Evolutionary conservation across 2,329 filamentous ascomycete species (phyloP).

Genomic region (Sporothrix humicola): DNA sequence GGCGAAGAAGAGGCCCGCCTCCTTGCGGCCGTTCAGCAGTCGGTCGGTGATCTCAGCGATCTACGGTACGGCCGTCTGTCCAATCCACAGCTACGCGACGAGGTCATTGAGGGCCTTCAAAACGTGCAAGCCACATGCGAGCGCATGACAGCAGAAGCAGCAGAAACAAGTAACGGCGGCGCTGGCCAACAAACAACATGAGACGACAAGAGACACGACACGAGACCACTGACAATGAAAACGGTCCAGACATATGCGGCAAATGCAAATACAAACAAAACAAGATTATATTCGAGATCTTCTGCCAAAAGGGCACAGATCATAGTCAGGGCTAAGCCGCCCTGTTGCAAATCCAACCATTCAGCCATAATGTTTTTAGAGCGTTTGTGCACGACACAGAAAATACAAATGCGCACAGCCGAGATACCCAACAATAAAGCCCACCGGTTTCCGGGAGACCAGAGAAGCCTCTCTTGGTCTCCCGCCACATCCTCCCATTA

Average conservation of each 20-base stretch:
- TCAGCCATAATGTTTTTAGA: constrained; percentile 4
- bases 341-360: constrained; percentile 16
- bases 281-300: not conserved
- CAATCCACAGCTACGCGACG: constrained; percentile 66
- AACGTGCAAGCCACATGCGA: constrained; percentile 69
- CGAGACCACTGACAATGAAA: not conserved
- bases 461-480: not conserved
- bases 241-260: not conserved
- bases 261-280: not conserved
- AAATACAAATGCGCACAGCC: not conserved
- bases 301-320: constrained; percentile 6
- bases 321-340: constrained; percentile 4
- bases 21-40: constrained; percentile 66
- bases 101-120: constrained; percentile 70
- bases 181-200: not conserved
- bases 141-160: constrained; percentile 33
- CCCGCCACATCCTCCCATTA: constrained; percentile 15
- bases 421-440: constrained; percentile 26
- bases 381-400: constrained; percentile 6
- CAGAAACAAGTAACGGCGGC: not conserved
- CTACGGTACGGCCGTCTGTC: constrained; percentile 78
- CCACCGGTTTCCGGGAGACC: not conserved
- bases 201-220: not conserved
- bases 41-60: constrained; percentile 77
- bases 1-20: constrained; percentile 68